Conservation (phyloP, 2,329 filamentous ascomycete genomes). For the Pseudogymnoascus sp. region DNA sequence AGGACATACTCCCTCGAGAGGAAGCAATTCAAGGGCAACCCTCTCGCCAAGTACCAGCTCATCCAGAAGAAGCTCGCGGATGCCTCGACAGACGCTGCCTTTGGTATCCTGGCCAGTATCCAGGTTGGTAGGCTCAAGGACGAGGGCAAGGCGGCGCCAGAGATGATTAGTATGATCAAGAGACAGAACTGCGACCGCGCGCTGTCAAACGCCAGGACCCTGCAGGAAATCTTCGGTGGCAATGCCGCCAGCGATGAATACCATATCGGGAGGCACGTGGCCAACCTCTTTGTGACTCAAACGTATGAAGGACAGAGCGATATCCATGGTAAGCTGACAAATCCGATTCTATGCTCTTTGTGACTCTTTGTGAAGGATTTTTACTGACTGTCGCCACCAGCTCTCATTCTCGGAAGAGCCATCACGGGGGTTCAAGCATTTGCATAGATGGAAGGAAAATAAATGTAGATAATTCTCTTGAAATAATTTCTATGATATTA, state of each 20-base stretch:
- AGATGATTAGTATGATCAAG: conserved; percentile 98
- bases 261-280: conserved; percentile 85
- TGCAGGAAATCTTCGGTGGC: conserved; percentile 95
- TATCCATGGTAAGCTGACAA: conserved; percentile 65
- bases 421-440: conserved; percentile 76
- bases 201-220: conserved; percentile 65
- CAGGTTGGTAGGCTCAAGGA: conserved; percentile 94
- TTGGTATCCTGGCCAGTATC: conserved; percentile 79
- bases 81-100: conserved; percentile 82
- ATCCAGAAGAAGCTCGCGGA: conserved; percentile 97
- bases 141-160: conserved; percentile 74
- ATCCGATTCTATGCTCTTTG: neutral
- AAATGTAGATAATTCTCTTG: neutral
- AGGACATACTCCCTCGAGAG: conserved; percentile 84
- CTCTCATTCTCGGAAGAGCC: conserved; percentile 59
- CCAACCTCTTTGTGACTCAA: conserved; percentile 94
- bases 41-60: conserved; percentile 90
- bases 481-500: neutral
- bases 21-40: conserved; percentile 94
- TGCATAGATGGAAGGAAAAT: conserved; percentile 39
- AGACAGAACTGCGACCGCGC: conserved; percentile 94
- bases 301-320: conserved; percentile 98
- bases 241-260: conserved; percentile 99
- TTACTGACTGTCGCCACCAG: conserved; percentile 38
- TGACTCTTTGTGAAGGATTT: neutral